phyloP scores from a whole-genome alignment of 306 rosid genomes.

The Prunus armeniaca region DNA sequence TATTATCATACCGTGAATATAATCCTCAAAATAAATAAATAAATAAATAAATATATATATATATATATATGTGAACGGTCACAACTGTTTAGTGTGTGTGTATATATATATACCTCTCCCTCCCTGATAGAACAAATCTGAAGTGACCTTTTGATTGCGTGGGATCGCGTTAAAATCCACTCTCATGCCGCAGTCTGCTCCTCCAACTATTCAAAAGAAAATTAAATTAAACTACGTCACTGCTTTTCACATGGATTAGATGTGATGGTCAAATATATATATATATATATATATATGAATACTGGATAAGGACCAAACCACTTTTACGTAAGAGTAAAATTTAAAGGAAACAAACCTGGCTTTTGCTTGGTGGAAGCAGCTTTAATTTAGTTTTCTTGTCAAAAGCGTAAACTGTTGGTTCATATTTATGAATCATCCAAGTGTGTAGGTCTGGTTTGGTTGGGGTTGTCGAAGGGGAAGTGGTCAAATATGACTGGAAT shows the following conservation, averaged over 20 bases:
- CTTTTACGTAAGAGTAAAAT: conserved; percentile 8
- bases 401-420: neutral
- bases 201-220: neutral
- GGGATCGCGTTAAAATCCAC: neutral
- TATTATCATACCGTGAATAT: too few species aligned
- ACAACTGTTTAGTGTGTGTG: too few species aligned
- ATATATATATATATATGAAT: neutral
- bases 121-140: neutral
- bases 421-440: neutral
- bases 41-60: too few species aligned
- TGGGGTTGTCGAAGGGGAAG: neutral
- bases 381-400: conserved; percentile 2
- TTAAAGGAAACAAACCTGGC: neutral
- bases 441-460: neutral
- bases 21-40: accelerated
- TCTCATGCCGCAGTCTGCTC: neutral
- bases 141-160: neutral
- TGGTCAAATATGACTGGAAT: conserved; percentile 1
- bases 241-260: conserved; percentile 1
- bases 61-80: too few species aligned
- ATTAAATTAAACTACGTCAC: conserved; percentile 1
- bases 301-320: conserved; percentile 7
- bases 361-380: conserved; percentile 19
- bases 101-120: neutral
- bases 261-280: neutral